A percentile compares a stretch with the other conserved stretches of the same genome.
These are phyloP conservation scores for Chalciporus pseudorubinellus DNA, from an alignment of 768 basidiomycete species.

Conservation along the genomic window DNA sequence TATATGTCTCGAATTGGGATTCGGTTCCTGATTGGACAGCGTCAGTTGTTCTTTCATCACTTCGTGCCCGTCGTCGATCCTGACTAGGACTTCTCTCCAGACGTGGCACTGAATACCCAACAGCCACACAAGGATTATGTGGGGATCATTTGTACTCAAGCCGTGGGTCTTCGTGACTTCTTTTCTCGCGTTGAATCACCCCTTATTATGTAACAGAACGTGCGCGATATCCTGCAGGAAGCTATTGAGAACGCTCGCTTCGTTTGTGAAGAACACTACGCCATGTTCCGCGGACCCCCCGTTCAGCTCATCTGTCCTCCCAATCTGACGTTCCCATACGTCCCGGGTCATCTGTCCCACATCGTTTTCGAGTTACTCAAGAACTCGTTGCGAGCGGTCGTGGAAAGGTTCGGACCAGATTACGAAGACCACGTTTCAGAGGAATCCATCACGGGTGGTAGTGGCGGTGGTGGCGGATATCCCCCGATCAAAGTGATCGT, in stretches of 20 bases:
- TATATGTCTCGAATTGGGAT: conserved; percentile 96
- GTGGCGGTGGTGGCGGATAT: conserved; percentile 15
- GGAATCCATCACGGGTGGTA: neutral
- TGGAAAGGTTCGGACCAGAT: conserved; percentile 86
- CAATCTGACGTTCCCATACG: conserved; percentile 11
- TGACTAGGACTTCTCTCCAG: conserved; percentile 42
- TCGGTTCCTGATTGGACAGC: conserved; percentile 95
- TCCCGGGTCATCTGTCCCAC: conserved; percentile 40
- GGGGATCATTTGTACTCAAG: conserved; percentile 94
- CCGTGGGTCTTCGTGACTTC: conserved; percentile 48
- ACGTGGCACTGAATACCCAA: conserved; percentile 92
- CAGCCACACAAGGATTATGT: conserved; percentile 90
- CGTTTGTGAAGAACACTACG: conserved; percentile 68
- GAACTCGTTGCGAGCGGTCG: conserved; percentile 95
- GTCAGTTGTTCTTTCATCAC: conserved; percentile 42
- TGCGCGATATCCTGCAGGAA: conserved; percentile 97
- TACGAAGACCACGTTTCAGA: conserved; percentile 48
- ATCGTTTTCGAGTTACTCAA: conserved; percentile 97
- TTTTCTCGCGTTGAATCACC: neutral
- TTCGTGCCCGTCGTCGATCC: neutral
- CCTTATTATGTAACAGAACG: conserved; percentile 52
- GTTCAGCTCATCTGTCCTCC: conserved; percentile 94
- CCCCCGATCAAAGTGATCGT: conserved; percentile 52
- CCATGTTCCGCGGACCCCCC: conserved; percentile 93
- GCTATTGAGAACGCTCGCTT: conserved; percentile 92